Evolutionary conservation across 2,329 filamentous ascomycete species (phyloP).

Genomic region (Colletotrichum lentis): DNA sequence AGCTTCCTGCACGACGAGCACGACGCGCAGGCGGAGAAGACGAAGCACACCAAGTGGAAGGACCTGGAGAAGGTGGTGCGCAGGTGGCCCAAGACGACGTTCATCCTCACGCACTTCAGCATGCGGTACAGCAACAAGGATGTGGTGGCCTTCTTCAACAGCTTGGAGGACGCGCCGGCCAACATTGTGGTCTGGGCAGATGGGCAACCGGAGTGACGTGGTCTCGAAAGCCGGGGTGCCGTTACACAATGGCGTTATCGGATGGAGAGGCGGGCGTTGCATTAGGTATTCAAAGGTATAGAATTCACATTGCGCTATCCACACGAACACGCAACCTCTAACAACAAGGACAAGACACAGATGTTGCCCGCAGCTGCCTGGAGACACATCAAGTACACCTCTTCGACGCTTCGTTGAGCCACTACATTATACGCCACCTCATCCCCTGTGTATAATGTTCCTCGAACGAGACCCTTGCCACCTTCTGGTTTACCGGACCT

Average conservation of each 20-base stretch:
- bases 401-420: neutral
- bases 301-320: too few relatives aligned
- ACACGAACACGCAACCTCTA: neutral
- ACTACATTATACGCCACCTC: neutral
- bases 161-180: conserved; percentile 48
- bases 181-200: conserved; percentile 61
- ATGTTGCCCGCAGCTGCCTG: neutral
- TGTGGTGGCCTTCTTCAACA: conserved; percentile 52
- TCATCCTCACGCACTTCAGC: conserved; percentile 59
- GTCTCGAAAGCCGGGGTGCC: neutral
- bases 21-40: conserved; percentile 53
- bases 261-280: neutral
- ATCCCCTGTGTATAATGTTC: too few relatives aligned
- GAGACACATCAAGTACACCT: too few relatives aligned
- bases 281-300: neutral
- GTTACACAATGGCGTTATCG: neutral
- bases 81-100: conserved; percentile 53
- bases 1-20: conserved; percentile 57
- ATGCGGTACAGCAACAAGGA: conserved; percentile 53
- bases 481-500: neutral
- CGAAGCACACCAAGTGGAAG: conserved; percentile 58
- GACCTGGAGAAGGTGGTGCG: conserved; percentile 56
- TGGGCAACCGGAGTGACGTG: conserved; percentile 38
- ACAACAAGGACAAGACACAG: neutral
- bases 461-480: too few relatives aligned